phyloP scores from a whole-genome alignment of 805 yeast genomes.

The Saturnispora sekii region DNA sequence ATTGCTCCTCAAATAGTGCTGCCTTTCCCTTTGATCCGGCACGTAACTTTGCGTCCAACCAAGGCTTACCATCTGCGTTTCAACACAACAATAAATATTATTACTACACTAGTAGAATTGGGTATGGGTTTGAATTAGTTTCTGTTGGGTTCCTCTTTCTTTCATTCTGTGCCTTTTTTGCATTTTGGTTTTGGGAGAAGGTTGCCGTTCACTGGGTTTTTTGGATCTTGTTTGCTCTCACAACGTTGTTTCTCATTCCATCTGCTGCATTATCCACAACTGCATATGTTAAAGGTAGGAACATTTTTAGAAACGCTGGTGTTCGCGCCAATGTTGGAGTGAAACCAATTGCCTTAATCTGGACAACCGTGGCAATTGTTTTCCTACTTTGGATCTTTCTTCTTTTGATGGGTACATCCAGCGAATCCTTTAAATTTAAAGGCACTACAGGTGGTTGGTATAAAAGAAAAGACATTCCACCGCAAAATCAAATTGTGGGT shows the following conservation, averaged over 20 bases:
- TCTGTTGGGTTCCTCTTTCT: constrained; percentile 45
- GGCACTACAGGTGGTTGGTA: constrained; percentile 7
- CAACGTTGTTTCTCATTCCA: constrained; percentile 35
- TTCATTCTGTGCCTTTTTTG: constrained; percentile 32
- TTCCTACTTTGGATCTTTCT: constrained; percentile 8
- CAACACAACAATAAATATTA: constrained; percentile 38
- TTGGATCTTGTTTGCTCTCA: constrained; percentile 14
- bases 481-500: constrained; percentile 4
- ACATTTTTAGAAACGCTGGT: constrained; percentile 37
- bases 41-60: constrained; percentile 48
- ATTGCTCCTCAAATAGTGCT: constrained; percentile 49
- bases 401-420: not conserved
- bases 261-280: constrained; percentile 45
- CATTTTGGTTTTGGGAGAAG: constrained; percentile 7
- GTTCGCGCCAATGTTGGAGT: constrained; percentile 35
- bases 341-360: constrained; percentile 48
- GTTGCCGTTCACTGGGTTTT: not conserved
- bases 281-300: constrained; percentile 43
- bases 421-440: not conserved
- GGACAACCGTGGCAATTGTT: constrained; percentile 38
- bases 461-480: constrained; percentile 8
- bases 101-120: constrained; percentile 60
- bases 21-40: constrained; percentile 84
- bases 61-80: constrained; percentile 47
- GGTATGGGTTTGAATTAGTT: constrained; percentile 53